phyloP scores from a whole-genome alignment of 2,329 filamentous ascomycete genomes.

The Chrysoporthe austroafricana region DNA sequence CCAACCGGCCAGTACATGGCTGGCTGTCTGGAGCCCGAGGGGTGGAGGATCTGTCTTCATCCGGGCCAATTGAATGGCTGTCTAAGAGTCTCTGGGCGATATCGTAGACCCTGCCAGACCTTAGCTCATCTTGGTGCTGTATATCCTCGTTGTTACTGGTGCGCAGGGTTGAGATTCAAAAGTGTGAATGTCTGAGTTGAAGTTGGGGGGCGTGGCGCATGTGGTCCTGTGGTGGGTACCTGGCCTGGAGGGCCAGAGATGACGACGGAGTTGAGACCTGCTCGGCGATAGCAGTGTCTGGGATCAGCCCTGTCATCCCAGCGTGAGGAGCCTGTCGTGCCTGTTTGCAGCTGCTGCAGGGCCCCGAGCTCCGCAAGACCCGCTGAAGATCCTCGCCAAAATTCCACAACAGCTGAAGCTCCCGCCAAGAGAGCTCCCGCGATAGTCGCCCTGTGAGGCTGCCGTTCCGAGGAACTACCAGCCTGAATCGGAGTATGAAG shows the following conservation, averaged over 20 bases:
- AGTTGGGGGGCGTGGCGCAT: not conserved
- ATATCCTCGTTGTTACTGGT: not conserved
- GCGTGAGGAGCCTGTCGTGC: not conserved
- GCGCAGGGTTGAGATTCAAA: constrained; percentile 7
- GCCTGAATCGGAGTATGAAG: not conserved
- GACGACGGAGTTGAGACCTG: constrained; percentile 9
- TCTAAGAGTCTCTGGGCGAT: constrained; percentile 12
- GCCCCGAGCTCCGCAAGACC: not conserved
- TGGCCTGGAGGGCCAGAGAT: not conserved
- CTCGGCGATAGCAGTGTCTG: not conserved
- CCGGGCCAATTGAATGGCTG: constrained; percentile 30
- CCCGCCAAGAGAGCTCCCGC: not conserved
- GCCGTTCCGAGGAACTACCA: not conserved
- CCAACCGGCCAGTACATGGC: constrained; percentile 92
- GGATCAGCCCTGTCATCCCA: constrained; percentile 13
- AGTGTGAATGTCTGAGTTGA: constrained; percentile 2
- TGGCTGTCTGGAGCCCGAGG: constrained; percentile 36
- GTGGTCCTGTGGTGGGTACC: not conserved
- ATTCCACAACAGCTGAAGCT: not conserved
- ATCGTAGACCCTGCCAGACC: constrained; percentile 1
- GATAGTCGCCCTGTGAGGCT: not conserved
- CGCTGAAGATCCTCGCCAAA: not conserved
- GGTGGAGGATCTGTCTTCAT: constrained; percentile 39
- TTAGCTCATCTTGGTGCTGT: constrained; percentile 25
- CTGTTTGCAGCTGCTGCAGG: not conserved